Conservation (phyloP, 345 rosid species). For the Anacardium occidentale region DNA sequence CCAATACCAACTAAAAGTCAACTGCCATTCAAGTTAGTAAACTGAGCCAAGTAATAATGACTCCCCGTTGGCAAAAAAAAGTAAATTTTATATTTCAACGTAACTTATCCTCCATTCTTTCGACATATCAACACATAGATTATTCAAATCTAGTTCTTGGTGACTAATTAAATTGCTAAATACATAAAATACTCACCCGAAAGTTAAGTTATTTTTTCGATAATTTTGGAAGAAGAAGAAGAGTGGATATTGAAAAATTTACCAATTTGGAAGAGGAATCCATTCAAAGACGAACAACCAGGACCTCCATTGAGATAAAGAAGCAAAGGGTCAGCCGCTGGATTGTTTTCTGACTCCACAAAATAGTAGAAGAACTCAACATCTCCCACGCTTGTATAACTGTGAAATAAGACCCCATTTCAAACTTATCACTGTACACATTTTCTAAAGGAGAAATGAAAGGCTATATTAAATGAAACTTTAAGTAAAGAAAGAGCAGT, state of each 20-base stretch:
- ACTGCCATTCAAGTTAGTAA: neutral
- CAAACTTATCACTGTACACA: neutral
- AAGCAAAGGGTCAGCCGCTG: slow-evolving; percentile 29
- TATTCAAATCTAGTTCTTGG: too few species aligned
- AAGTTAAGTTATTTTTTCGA: too few species aligned
- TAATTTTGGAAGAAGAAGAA: neutral
- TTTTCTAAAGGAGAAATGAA: neutral
- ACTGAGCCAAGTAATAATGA: too few species aligned
- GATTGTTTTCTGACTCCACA: slow-evolving; percentile 28
- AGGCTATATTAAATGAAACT: too few species aligned
- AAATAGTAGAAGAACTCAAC: slow-evolving; percentile 37
- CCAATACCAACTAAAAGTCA: neutral
- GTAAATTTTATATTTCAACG: too few species aligned
- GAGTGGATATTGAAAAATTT: neutral
- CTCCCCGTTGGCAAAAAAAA: too few species aligned
- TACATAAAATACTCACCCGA: too few species aligned
- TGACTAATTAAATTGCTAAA: too few species aligned
- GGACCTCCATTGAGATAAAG: slow-evolving; percentile 37
- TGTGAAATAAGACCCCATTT: neutral
- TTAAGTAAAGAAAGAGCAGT: too few species aligned
- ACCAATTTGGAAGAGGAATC: slow-evolving; percentile 35
- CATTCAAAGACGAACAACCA: slow-evolving; percentile 34
- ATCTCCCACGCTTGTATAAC: slow-evolving; percentile 28
- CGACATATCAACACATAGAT: too few species aligned
- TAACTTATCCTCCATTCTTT: too few species aligned